Evolutionary conservation across 2,329 filamentous ascomycete genomes (phyloP), one percentile per base, ranked within the genome.

Genomic region (Colletotrichum sp.): DNA sequence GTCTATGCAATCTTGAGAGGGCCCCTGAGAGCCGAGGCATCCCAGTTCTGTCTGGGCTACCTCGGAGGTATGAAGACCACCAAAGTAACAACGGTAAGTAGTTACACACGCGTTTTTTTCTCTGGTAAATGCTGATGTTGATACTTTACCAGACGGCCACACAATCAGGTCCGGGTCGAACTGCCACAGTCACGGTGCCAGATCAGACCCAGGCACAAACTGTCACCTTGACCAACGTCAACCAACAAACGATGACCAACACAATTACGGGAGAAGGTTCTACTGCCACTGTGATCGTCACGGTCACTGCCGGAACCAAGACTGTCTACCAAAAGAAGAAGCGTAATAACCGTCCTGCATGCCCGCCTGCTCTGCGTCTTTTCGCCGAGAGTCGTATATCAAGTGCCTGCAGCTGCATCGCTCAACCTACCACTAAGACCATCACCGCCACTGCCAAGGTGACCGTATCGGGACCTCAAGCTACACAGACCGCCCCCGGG

Each of bases 101-200:
- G 10, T 21, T 4, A 12, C 18, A 12, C 2, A 49, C 13, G 44
- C 44, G 18, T 21, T 1, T 0, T 21, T 7, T 21, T 13, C 9
- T 21, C 18, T 21, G n/a, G 3, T 21, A 49, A 49, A 49, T 49
- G 2, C 44, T 3, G 44, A 49, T 49, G 5, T 3, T 49, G 44
- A 12, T 2, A 6, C 10, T 49, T 21, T 21, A 49, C 9, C 44
- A 49, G n/a, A 49, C 44, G n/a, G n/a, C 44, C 3, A 49, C 44
- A 49, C 10, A 8, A n/a, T 12, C n/a, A 49, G n/a, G 44, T 4
- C 44, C n/a, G 18, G 44, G n/a, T 0, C 18, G 44, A 49, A 49
- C 44, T 49, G 44, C 10, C 6, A 21, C 6, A 21, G 1, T 21
- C n/a, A 49, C 44, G 3, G n/a, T 21, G 4, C 44, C 44, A 49